phyloP scores from a whole-genome alignment of 2,329 filamentous ascomycete genomes.

The Berkeleyomyces rouxiae region DNA sequence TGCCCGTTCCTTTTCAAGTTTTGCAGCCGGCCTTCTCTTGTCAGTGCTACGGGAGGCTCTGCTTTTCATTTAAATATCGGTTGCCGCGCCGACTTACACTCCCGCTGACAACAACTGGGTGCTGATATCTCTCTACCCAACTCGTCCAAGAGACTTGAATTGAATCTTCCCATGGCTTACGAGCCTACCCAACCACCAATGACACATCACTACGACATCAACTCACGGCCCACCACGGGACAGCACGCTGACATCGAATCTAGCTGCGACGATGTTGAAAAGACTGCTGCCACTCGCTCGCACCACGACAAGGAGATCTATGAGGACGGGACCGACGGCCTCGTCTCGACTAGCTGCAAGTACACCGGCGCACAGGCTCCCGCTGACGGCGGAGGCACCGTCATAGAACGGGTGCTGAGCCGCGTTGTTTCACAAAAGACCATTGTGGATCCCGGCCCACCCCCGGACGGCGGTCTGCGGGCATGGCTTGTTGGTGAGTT shows the following conservation, averaged over 20 bases:
- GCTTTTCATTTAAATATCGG: background rate
- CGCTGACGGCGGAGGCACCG: background rate
- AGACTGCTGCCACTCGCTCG: background rate
- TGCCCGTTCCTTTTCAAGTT: background rate
- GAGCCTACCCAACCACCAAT: background rate
- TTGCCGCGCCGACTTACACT: background rate
- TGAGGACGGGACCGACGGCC: background rate
- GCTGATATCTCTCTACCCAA: too few species aligned
- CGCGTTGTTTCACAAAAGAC: constrained; percentile 6
- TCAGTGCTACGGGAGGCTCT: background rate
- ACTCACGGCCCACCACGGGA: background rate
- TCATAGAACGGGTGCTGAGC: constrained; percentile 5
- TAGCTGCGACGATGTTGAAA: constrained; percentile 1
- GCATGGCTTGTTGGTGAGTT: constrained; percentile 31
- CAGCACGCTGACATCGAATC: background rate
- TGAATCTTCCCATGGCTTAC: background rate
- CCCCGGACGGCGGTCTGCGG: constrained; percentile 32
- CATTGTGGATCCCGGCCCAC: constrained; percentile 28
- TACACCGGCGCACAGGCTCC: background rate
- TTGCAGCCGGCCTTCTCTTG: background rate
- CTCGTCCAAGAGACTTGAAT: too few species aligned
- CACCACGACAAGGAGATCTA: background rate
- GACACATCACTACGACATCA: background rate
- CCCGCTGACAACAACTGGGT: too few species aligned
- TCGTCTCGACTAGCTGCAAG: background rate